Percentiles rank a stretch among this genome's conserved stretches.
These are phyloP conservation scores for Blastobotrys ciferrii DNA, from an alignment of 1,139 yeast genomes.

Conservation along the genomic window DNA sequence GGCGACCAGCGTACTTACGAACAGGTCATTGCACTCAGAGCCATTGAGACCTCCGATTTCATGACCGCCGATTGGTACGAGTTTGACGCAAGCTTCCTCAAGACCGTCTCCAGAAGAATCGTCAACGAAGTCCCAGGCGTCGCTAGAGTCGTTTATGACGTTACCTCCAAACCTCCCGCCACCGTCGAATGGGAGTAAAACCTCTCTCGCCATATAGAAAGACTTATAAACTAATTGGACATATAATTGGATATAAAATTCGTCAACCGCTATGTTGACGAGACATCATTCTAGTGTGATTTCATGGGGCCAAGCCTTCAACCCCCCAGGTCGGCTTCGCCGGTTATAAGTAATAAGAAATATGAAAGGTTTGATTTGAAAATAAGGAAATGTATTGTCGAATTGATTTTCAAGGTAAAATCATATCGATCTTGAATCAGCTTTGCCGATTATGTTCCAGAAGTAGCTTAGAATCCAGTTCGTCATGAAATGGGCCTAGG, in stretches of 20 bases:
- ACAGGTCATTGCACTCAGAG: slow-evolving; percentile 98
- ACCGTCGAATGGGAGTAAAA: slow-evolving; percentile 97
- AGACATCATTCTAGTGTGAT: no score
- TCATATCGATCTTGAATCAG: no score
- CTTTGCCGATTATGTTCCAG: no score
- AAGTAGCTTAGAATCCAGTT: no score
- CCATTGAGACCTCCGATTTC: slow-evolving; percentile 95
- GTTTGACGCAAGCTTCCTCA: slow-evolving; percentile 88
- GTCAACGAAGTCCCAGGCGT: slow-evolving; percentile 99
- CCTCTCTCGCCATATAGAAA: neutral
- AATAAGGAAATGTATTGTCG: no score
- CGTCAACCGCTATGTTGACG: no score
- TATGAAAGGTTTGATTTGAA: no score
- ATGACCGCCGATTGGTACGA: slow-evolving; percentile 99
- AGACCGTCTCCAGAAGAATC: slow-evolving; percentile 90
- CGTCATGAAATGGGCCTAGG: no score
- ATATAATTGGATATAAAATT: neutral
- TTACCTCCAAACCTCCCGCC: slow-evolving; percentile 98
- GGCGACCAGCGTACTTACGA: slow-evolving; percentile 99
- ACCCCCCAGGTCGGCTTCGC: no score
- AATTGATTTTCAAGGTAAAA: no score
- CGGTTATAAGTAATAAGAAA: no score
- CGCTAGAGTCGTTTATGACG: slow-evolving; percentile 97
- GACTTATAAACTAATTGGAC: neutral
- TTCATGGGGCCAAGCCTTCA: no score